Percentiles rank a stretch among this genome's conserved stretches.
Evolutionary conservation across 371 early-diverging fungal genomes (phyloP).

Genomic region (Batkoa obscura): DNA sequence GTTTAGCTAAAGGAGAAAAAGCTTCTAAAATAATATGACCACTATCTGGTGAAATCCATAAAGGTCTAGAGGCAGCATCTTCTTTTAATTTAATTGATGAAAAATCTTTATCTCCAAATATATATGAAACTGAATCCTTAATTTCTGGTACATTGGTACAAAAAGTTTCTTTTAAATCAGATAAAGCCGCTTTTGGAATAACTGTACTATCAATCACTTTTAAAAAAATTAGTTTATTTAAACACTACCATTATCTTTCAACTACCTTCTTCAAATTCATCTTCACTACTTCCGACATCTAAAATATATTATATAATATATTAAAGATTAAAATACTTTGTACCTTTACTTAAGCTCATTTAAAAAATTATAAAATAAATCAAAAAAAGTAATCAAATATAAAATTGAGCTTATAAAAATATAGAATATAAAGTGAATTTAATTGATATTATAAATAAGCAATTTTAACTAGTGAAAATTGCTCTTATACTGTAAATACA

Average conservation of each 20-base stretch:
- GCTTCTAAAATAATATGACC: conserved; percentile 94
- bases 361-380: no score
- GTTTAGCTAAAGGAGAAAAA: conserved; percentile 85
- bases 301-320: no score
- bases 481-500: no score
- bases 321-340: no score
- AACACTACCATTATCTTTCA: not conserved
- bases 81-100: conserved; percentile 64
- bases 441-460: no score
- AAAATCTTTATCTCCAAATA: conserved; percentile 23
- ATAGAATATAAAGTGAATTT: no score
- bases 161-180: not conserved
- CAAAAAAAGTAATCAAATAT: no score
- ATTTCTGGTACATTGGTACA: not conserved
- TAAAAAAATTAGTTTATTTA: not conserved
- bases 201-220: not conserved
- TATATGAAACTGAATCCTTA: not conserved
- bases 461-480: no score
- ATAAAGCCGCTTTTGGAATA: not conserved
- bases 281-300: no score
- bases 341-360: no score
- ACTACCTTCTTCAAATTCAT: not conserved
- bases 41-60: conserved; percentile 89
- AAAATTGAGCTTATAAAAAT: no score
- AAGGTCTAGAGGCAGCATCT: conserved; percentile 71